Evolutionary conservation across 225 moss, liverwort and hornwort species (phyloP), one percentile per base, ranked within the genome.

Genomic region (Asterella californica): DNA sequence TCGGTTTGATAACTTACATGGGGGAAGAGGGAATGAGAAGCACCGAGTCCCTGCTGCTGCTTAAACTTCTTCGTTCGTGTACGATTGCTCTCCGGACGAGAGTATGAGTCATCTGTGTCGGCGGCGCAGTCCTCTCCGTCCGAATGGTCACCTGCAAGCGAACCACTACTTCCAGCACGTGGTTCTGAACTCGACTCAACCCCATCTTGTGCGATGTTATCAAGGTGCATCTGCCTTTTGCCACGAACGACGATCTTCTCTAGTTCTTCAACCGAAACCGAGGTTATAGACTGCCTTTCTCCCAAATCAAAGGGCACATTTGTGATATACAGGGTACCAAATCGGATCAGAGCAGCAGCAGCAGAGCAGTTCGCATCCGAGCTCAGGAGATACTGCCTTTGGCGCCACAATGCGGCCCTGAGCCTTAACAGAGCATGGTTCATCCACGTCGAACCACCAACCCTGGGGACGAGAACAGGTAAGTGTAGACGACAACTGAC

Each of bases 301-400:
- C 67, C 62, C 37, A 83, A 36, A n/a, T 42, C 72, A 9, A 32
- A 74, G 19, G 83, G 83, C 42, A 75, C 67, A 22, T 83, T 83
- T 10, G 74, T 83, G 53, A 67, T 45, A 54, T 83, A 83, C 10
- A 83, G 37, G 14, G 79, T 83, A 50, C 83, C 83, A 52, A 83
- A 83, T 24, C 83, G 74, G 8, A 83, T 24, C 27, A 83, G 46
- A 19, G 78, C 83, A 10, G 73, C 2, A n/a, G 46, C 2, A 27
- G 27, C 42, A 10, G 25, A 72, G 15, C 10, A n/a, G 2, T 46
- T n/a, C 14, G 48, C 15, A 30, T 50, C 49, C 25, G 73, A 52
- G 49, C 11, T 30, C 9, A 71, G 68, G 42, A 83, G 67, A 5
- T 63, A 53, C 78, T 83, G 79, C 67, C 83, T 83, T 65, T 83